A percentile compares a stretch with the other conserved stretches of the same genome.
Conservation (phyloP, 176 grass and related monocot species). For the Musa itinerans region DNA sequence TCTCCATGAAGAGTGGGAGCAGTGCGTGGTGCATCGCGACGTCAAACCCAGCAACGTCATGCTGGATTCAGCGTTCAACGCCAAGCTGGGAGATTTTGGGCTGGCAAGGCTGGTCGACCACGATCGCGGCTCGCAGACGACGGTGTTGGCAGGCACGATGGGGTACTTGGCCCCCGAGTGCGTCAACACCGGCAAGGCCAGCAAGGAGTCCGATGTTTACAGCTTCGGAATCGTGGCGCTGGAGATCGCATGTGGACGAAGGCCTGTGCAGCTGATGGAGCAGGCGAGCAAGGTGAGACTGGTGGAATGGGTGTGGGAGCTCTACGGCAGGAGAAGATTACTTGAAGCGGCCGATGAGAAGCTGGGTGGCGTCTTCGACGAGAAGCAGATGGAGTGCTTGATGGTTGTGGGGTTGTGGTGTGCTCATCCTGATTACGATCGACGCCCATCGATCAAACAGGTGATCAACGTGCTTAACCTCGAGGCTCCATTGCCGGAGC, state of each 20-base stretch:
- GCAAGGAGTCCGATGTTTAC: slow-evolving; percentile 47
- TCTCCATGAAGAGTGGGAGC: slow-evolving; percentile 64
- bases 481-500: not conserved
- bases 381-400: slow-evolving; percentile 53
- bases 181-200: slow-evolving; percentile 49
- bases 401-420: slow-evolving; percentile 73
- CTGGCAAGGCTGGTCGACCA: slow-evolving; percentile 58
- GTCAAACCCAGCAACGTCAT: slow-evolving; percentile 76
- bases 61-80: slow-evolving; percentile 58
- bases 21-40: slow-evolving; percentile 66
- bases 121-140: slow-evolving; percentile 39
- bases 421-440: slow-evolving; percentile 33
- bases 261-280: slow-evolving; percentile 30
- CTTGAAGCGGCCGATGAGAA: slow-evolving; percentile 49
- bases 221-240: slow-evolving; percentile 59
- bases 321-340: slow-evolving; percentile 47
- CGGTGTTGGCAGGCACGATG: slow-evolving; percentile 49
- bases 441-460: not conserved
- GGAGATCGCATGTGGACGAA: slow-evolving; percentile 59
- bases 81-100: slow-evolving; percentile 72
- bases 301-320: slow-evolving; percentile 59
- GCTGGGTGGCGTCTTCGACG: slow-evolving; percentile 34
- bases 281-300: slow-evolving; percentile 37
- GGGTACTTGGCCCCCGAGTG: slow-evolving; percentile 71
- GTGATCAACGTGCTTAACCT: not conserved